Base-by-base conservation (phyloP, 2,329 filamentous ascomycete genomes). In the Camptophora hylomeconis region DNA sequence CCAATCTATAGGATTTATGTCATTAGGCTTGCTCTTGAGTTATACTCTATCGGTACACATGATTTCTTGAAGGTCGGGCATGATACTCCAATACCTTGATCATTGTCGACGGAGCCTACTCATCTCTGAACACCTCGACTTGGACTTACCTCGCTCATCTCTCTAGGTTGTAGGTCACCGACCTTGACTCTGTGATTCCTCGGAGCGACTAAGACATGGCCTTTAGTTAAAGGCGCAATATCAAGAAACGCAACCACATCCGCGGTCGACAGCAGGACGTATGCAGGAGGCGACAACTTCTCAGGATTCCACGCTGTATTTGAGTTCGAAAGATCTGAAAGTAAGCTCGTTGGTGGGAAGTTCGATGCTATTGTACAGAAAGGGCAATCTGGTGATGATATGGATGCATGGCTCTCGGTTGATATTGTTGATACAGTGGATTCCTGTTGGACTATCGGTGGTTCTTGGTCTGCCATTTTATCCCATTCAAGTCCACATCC, bases 161-260 rank as follows among this genome's bases (percentile, higher is more conserved):
- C 79, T 25, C 51, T 50, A 1, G 68, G 56, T 1, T 61, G 64
- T 28, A 86, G 64, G 48, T 86, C 79, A 3, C 72, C 75, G 20
- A 94, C 63, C 50, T 86, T 92, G 38, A 75, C 69, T 32, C 74
- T 69, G 60, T 95, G 89, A 19, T 60, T 50, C 21, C 89, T 69
- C 6, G 84, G 80, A 31, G 78, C 81, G 18, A 95, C 67, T 0
- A 95, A 68, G 5, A 94, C 56, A 61, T 95, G 87, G 2, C 86
- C 86, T 1, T 64, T 64, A 0, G 80, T 79, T 28, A 95, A 71
- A 1, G 89, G 89, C 61, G 92, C 70, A 47, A 94, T 93, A 57
- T 95, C 87, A 44, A 95, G 67, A 56, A 95, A 95, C 22, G 84
- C 84, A 38, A 95, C 59, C 16, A 89, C 72, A 37, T 74, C 54